Evolutionary conservation across 176 grass and related monocot species (phyloP).

Genomic region (Zea mays): Zm-B73-REFERENCE-NAM-5.0 NC_050096.1:263750501-263751000

Average conservation of each 20-base stretch:
- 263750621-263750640: not conserved
- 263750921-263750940: not conserved
- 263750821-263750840: not conserved
- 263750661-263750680: not conserved
- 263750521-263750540: not conserved
- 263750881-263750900: not conserved
- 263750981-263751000: not conserved
- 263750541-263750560: not conserved
- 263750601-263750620: slow-evolving; percentile 84
- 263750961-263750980: not conserved
- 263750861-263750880: not conserved
- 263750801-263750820: not conserved
- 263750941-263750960: not conserved
- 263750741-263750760: not conserved
- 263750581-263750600: slow-evolving; percentile 86
- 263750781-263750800: not conserved
- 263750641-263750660: not conserved
- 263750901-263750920: not conserved
- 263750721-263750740: not conserved
- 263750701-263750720: not conserved
- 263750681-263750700: not conserved
- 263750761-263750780: not conserved
- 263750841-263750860: not conserved
- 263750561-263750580: slow-evolving; percentile 52
- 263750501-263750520: slow-evolving; percentile 19